Base-by-base conservation (phyloP, 2,329 filamentous ascomycete genomes). In the Lojkania enalia region DNA sequence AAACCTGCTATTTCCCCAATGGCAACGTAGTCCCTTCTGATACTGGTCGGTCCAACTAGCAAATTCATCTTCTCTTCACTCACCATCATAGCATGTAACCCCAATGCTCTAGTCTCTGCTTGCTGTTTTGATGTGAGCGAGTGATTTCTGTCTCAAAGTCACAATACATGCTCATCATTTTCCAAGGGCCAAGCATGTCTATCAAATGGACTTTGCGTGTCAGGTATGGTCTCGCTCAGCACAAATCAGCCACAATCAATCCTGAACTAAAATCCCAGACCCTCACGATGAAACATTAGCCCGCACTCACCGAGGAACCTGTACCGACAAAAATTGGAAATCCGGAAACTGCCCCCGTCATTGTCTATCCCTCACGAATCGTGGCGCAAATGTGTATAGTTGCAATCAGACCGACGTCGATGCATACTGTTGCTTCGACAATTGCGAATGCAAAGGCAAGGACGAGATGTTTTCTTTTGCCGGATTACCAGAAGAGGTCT, bases 191-290 rank as follows among this genome's bases (percentile, higher is more conserved):
- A 64, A 51, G 60, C 61, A 11, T 64, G 61, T 44, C 51, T 64
- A n/a, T 62, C 58, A 14, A 64, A 64, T 18, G 61, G 60, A 6
- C 57, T 64, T 21, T 63, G 58, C 36, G 57, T 60, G 2, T 58
- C 55, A 14, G 39, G 48, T 51, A 51, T 19, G 15, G 7, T 23
- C n/a, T 9, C 25, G n/a, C n/a, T 19, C 4, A 44, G 15, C 13
- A 7, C 5, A 11, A 23, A 27, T 27, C 11, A 1, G 9, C 29
- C 18, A 16, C 16, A 25, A n/a, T n/a, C n/a, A 31, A 4, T 35
- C 20, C 19, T 38, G 11, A 23, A 19, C 18, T 9, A 48, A 30
- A 29, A 20, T 21, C 20, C 16, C 25, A 44, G 55, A 63, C 23
- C 60, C 61, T 12, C 55, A 59, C 29, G 48, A 56, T 23, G 37